Evolutionary conservation across 768 basidiomycete genomes (phyloP), one percentile per base, ranked within the genome.

Genomic region (Rickenella mellea): DNA sequence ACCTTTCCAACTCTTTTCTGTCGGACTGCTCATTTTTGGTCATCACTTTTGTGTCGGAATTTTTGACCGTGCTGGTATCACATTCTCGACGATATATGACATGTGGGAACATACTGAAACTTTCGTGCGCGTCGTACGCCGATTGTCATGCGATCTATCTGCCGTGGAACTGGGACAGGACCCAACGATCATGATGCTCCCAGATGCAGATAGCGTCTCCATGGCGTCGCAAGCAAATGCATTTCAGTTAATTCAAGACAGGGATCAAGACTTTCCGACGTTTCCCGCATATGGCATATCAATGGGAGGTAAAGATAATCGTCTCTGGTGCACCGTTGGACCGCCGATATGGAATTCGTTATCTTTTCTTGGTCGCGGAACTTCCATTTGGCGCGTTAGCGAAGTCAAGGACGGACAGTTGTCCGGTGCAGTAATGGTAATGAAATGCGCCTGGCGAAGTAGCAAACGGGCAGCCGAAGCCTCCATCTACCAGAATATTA

Each of bases 1-100:
- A 6, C 59, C 61, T 1, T 61, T 60, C 48, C 51, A 51, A 39
- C 49, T 60, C 24, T 60, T 58, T 47, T 55, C 53, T 5, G 44
- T 59, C 27, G 53, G 51, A 26, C 28, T 60, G 9, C 48, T 63
- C 14, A 56, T 62, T 39, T 59, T 51, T 37, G 59, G 60, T 7
- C 41, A 42, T 11, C 22, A 51, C 12, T 63, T 63, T 41, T 54
- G 48, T 26, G 58, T 62, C 29, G 57, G 46, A 12, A 57, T 61
- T 29, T 60, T 57, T 40, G 60, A 62, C 39, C 56, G 56, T 28
- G 54, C 43, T 20, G 61, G 61, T 7, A 54, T 56, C 26, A 30
- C 39, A 6, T 43, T 58, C 40, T 62, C 59, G 21, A 49, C 48
- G 14, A 37, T 43, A 21, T 47, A 44, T 35, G 47, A 60, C 39